phyloP scores from a whole-genome alignment of 106 monocot genomes.

The Agapanthus africanus region DNA sequence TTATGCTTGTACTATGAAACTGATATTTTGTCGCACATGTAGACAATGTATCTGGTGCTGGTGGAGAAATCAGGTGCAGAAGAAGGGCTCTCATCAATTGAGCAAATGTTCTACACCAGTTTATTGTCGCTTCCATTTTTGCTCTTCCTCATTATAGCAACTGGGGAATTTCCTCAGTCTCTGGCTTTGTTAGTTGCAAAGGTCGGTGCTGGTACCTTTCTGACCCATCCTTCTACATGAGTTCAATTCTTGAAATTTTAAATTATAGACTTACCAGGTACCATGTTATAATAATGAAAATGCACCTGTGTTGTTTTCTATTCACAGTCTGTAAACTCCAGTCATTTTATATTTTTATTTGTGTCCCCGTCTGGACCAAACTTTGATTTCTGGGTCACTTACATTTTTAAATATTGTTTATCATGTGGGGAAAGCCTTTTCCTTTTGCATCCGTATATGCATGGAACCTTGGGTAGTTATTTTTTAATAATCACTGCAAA shows the following conservation, averaged over 20 bases:
- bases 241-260: not conserved
- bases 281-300: not conserved
- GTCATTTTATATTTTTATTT: not conserved
- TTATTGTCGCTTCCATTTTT: conserved; percentile 81
- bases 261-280: not conserved
- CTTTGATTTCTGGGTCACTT: too few species aligned
- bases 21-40: conserved; percentile 19
- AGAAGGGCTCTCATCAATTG: conserved; percentile 78
- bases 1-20: not conserved
- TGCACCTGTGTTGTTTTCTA: not conserved
- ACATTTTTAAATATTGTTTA: too few species aligned
- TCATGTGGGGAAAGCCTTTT: too few species aligned
- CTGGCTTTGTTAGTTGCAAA: conserved; percentile 51
- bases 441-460: too few species aligned
- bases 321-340: not conserved
- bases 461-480: not conserved
- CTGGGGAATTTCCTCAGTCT: conserved; percentile 79
- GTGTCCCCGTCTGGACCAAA: too few species aligned
- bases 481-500: not conserved
- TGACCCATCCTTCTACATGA: too few species aligned
- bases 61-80: conserved; percentile 96
- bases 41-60: conserved; percentile 93
- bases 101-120: conserved; percentile 88
- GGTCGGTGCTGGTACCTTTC: conserved; percentile 30
- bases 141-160: conserved; percentile 62